Evolutionary conservation across 2,329 filamentous ascomycete species (phyloP), one percentile per base, ranked within the genome.

Genomic region (Arthrobotrys entomopaga): DNA sequence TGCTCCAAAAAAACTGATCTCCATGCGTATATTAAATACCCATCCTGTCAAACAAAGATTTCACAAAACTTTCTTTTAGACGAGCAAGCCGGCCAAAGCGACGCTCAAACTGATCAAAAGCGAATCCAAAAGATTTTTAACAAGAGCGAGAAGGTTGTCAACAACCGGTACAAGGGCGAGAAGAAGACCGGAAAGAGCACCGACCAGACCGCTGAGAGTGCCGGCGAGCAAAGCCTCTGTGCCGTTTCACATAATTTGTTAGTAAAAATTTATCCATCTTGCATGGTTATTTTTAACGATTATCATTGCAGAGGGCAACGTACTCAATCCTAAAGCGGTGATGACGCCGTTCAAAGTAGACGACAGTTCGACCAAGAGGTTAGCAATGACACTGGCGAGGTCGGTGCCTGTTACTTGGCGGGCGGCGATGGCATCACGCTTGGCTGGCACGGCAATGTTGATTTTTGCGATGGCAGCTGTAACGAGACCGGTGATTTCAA

Each of bases 191-290:
- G 65, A 70, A 7, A 70, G 65, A 16, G 65, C 24, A 7, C 34
- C 46, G 16, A 70, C 65, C 42, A 70, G 58, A 7, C 65, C 65
- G 46, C 65, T 43, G 29, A 70, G 65, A 38, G 65, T 64, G 20
- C 65, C 58, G 38, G 65, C 6, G 1, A 70, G 65, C 11, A 70
- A 29, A 24, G 52, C 57, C 19, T 48, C 65, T 70, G 34, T 11
- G 40, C 16, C n/a, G 6, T 19, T 40, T 20, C 7, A 38, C 3
- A 34, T n/a, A 6, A 34, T 34, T 1, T 5, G 19, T 65, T 57
- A 65, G 52, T 15, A 57, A 15, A 3, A 15, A 3, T n/a, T n/a
- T 24, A n/a, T 4, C 38, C 22, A n/a, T 20, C 2, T n/a, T 3
- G n/a, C n/a, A n/a, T n/a, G 1, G 19, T 5, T 63, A 22, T 16